Base-by-base conservation (phyloP, 805 yeast genomes). In the Yarrowia sp. region DNA sequence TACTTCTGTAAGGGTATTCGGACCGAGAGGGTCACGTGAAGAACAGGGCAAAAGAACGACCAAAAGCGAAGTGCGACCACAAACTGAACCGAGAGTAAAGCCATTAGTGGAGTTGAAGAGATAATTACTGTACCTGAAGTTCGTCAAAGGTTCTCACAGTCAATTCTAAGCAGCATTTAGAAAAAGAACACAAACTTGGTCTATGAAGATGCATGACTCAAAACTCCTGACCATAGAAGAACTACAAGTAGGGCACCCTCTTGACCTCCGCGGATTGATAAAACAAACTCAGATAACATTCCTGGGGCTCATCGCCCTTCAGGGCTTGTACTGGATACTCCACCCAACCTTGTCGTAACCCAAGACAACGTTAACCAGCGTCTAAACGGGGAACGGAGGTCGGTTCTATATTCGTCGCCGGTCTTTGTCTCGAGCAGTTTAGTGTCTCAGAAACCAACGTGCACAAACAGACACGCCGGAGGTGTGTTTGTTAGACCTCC, bases 311-410 rank as follows among this genome's bases (percentile, higher is more conserved):
- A 44, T 44, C 49, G 47, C 24, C 14, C n/a, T 20, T 20, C 33
- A 44, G 36, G 52, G 52, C 52, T 30, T 47, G 36, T 47, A 30
- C 52, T 47, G 52, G 10, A 13, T 50, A 50, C 55, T 50, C 55
- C 55, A 50, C 55, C 55, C 7, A 50, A 49, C 53, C 53, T 33
- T n/a, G 17, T 20, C 47, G 50, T 24, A 14, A 49, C 15, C 7
- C 39, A 49, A 47, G 47, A 43, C 47, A 43, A 20, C 50, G 50
- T 46, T 46, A 7, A 7, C n/a, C 50, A 14, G 24, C 47, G 36
- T 24, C 8, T 9, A 30, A 33, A 34, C 4, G 30, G 24, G 40
- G n/a, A 30, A 15, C 40, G 40, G 55, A 34, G n/a, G 17, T 17
- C 55, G 55, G 55, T 1, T 30, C 9, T 15, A 24, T 33, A 34